Conservation (phyloP, 345 rosid species). For the Citrus australasica region DNA sequence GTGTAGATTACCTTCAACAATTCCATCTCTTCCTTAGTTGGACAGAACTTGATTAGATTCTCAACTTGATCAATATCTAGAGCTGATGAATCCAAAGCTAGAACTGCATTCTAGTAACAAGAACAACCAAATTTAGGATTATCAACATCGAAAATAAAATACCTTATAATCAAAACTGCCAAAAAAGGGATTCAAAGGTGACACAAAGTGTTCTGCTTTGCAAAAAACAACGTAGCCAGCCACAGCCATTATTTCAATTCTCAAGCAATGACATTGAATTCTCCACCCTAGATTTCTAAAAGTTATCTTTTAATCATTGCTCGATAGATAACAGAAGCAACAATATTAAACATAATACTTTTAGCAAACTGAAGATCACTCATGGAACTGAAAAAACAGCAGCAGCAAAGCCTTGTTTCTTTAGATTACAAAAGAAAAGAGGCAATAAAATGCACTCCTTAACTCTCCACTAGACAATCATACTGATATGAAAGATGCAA, state of each 20-base stretch:
- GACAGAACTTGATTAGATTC: constrained; percentile 96
- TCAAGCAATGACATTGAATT: neutral
- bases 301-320: neutral
- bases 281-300: neutral
- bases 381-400: constrained; percentile 4
- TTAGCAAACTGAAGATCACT: neutral
- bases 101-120: constrained; percentile 67
- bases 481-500: neutral
- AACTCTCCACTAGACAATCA: neutral
- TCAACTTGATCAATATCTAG: constrained; percentile 97
- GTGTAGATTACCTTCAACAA: constrained; percentile 55
- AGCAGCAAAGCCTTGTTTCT: neutral
- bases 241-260: neutral
- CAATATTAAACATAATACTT: too few species aligned
- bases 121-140: constrained; percentile 9
- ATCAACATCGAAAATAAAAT: neutral
- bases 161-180: neutral
- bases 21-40: constrained; percentile 97
- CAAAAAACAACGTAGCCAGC: neutral
- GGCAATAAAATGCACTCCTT: neutral
- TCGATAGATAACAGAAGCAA: too few species aligned
- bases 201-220: neutral
- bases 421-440: neutral
- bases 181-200: neutral
- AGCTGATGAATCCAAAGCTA: constrained; percentile 84